These are phyloP conservation scores for Emmonsiellopsis sp. DNA, from an alignment of 2,329 filamentous ascomycete genomes.

Conservation along the genomic window DNA sequence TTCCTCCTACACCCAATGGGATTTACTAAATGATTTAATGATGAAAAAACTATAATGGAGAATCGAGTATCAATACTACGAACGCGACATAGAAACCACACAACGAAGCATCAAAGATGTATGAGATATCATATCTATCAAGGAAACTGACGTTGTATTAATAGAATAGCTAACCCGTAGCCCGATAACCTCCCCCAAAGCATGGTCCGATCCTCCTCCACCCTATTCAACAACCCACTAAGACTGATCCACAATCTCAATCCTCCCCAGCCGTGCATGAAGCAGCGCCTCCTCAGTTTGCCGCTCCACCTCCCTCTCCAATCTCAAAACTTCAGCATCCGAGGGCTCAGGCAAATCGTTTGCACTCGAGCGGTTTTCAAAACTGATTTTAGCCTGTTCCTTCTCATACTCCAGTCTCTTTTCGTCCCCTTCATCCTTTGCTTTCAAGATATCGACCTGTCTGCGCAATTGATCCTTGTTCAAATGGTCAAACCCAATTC, in stretches of 20 bases:
- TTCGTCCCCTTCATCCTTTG: constrained; percentile 28
- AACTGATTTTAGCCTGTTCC: background rate
- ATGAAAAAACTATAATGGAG: no score
- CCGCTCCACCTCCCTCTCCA: constrained; percentile 22
- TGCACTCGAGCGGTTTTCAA: background rate
- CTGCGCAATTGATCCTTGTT: constrained; percentile 37
- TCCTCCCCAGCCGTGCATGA: constrained; percentile 9
- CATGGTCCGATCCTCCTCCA: background rate
- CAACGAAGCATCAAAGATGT: no score
- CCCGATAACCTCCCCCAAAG: background rate
- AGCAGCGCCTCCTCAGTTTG: constrained; percentile 23
- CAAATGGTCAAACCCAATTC: constrained; percentile 61
- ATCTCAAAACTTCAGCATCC: constrained; percentile 16
- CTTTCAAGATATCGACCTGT: constrained; percentile 32
- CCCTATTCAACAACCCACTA: background rate
- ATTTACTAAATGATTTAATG: no score
- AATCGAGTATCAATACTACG: no score
- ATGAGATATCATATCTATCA: no score
- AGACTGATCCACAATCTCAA: constrained; percentile 8
- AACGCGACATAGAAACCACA: no score
- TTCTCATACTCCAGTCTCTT: background rate
- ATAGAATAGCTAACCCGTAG: no score
- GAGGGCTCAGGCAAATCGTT: background rate
- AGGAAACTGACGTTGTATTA: no score
- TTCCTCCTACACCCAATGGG: no score